Percentiles rank a stretch among this genome's conserved stretches.
These are phyloP conservation scores for Senecio squalidus DNA, from an alignment of 140 eudicot species.

Conservation along the genomic window DNA sequence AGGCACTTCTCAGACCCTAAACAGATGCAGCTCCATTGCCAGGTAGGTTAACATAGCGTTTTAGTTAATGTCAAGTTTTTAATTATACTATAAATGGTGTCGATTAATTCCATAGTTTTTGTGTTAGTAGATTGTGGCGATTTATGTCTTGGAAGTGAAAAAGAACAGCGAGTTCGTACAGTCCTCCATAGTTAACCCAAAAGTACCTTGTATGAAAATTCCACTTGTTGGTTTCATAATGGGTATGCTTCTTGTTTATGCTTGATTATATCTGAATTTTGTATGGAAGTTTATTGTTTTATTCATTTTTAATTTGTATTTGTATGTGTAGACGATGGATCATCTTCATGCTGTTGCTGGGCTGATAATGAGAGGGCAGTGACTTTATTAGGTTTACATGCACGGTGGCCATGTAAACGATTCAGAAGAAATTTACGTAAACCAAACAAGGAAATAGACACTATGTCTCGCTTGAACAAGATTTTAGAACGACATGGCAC, in stretches of 20 bases:
- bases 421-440: slow-evolving; percentile 13
- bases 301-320: background rate
- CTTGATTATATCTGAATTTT: background rate
- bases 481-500: slow-evolving; percentile 49
- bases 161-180: slow-evolving; percentile 20
- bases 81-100: background rate
- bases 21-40: slow-evolving; percentile 51
- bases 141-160: slow-evolving; percentile 61
- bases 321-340: slow-evolving; percentile 63
- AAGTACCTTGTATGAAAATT: slow-evolving; percentile 23
- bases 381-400: slow-evolving; percentile 40
- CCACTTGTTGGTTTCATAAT: slow-evolving; percentile 67
- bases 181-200: slow-evolving; percentile 18
- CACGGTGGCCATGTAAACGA: slow-evolving; percentile 14
- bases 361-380: slow-evolving; percentile 51
- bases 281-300: background rate
- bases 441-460: slow-evolving; percentile 6
- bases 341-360: slow-evolving; percentile 92
- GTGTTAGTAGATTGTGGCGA: slow-evolving; percentile 52
- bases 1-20: slow-evolving; percentile 20
- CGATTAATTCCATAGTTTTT: slow-evolving; percentile 1
- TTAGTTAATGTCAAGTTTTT: background rate
- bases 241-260: slow-evolving; percentile 44
- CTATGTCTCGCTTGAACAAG: slow-evolving; percentile 25
- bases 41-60: slow-evolving; percentile 31